A percentile compares a stretch with the other conserved stretches of the same genome.
phyloP scores from a whole-genome alignment of 139 green algal genomes.

The Picochlorum sp. region DNA sequence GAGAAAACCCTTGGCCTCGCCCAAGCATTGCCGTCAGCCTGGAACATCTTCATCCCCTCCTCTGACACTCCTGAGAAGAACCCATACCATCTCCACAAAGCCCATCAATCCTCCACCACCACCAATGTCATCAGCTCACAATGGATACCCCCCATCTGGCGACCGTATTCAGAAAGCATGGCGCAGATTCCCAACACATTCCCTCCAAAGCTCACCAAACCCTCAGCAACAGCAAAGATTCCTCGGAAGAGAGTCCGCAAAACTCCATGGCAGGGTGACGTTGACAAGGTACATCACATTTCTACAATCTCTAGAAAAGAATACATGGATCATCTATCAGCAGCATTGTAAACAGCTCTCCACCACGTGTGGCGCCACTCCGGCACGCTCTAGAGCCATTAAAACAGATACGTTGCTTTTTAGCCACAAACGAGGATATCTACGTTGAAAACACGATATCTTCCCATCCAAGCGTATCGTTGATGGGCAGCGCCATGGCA shows the following conservation, averaged over 20 bases:
- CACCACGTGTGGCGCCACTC: too few species aligned
- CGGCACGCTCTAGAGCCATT: too few species aligned
- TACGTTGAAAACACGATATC: too few species aligned
- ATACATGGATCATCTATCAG: constrained; percentile 10
- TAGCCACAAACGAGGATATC: too few species aligned
- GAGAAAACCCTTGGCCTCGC: too few species aligned
- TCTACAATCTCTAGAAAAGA: constrained; percentile 19
- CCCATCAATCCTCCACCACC: not conserved
- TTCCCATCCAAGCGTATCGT: too few species aligned
- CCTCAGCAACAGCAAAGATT: not conserved
- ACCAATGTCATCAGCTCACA: not conserved
- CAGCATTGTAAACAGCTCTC: constrained; percentile 13
- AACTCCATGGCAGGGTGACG: constrained; percentile 5
- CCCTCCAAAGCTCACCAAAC: constrained; percentile 9
- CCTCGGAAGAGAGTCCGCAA: too few species aligned
- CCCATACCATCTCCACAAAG: not conserved
- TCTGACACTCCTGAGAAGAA: too few species aligned
- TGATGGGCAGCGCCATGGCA: too few species aligned
- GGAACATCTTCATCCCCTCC: too few species aligned
- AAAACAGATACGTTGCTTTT: too few species aligned
- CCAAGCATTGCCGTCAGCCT: too few species aligned
- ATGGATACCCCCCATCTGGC: constrained; percentile 30
- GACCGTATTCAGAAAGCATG: constrained; percentile 5
- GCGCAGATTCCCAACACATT: constrained; percentile 30
- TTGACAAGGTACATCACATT: constrained; percentile 20